Base-by-base conservation (phyloP, 2,329 filamentous ascomycete species). In the Tetracladium maxilliforme region DNA sequence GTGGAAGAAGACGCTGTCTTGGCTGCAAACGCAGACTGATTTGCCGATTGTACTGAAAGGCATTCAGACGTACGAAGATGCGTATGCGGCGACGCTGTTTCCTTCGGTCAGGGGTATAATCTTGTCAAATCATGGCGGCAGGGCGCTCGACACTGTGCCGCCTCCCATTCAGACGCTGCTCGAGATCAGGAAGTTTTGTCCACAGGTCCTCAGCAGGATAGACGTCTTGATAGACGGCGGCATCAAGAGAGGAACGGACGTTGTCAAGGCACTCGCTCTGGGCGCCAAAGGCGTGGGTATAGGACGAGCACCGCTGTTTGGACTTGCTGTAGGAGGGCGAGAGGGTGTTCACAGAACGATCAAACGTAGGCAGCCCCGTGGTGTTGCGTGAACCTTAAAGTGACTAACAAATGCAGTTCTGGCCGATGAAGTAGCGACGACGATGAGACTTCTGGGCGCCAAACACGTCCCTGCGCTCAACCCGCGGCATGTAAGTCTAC, bases 41-140 rank as follows among this genome's bases (percentile, higher is more conserved):
- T 56, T 64, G 9, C 48, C 68, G 43, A 28, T 78, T 55, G 48
- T 70, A 36, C 21, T 79, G 16, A 80, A 80, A 45, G 73, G 73
- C 0, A 65, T 81, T n/a, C 71, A 79, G 48, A 64, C 61, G 14
- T 63, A 66, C 1, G 50, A 53, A 13, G 74, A 80, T 41, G 73
- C 73, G 12, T 48, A 56, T 27, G 56, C 52, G 35, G 67, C 66
- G 5, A 55, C 70, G 15, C 56, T 71, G 30, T 40, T 56, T 7
- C n/a, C n/a, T n/a, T 71, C 67, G 0, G 61, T 64, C 6, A 64
- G 78, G 34, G 74, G 68, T 0, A 74, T 80, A 23, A 60, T 79
- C 2, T 35, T 80, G 3, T 64, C 58, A 6, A 81, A 80, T 35
- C 75, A 80, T 40, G 74, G 72, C 3, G 74, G 73, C 0, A 43